Evolutionary conservation across 2,329 filamentous ascomycete species (phyloP).

Genomic region (Xylogone sp.): DNA sequence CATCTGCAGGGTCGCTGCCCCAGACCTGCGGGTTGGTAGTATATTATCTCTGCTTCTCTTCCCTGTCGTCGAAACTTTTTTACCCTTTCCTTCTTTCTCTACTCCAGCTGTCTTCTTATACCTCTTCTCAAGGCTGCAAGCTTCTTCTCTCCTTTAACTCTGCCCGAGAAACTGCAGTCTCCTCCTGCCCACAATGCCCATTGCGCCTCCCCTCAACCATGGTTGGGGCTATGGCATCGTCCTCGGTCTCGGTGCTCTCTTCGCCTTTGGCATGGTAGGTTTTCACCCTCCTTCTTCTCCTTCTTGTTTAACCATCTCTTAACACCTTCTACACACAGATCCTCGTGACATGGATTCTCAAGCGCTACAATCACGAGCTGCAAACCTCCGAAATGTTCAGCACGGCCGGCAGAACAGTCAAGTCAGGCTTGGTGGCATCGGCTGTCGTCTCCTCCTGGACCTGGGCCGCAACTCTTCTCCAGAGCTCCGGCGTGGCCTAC

Average conservation of each 20-base stretch:
- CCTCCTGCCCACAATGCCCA: constrained; percentile 21
- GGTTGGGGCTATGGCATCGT: constrained; percentile 63
- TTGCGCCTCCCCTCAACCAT: constrained; percentile 25
- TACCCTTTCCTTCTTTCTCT: not conserved
- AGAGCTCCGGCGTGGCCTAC: constrained; percentile 79
- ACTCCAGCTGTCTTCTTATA: not conserved
- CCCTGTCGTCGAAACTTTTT: not conserved
- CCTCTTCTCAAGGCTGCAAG: not conserved
- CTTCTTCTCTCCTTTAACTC: not conserved
- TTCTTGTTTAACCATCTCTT: not conserved
- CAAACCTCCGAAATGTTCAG: constrained; percentile 93
- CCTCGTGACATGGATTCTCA: constrained; percentile 30
- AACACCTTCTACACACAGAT: constrained; percentile 16
- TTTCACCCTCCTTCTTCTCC: not conserved
- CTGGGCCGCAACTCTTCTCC: constrained; percentile 81
- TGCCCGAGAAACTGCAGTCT: not conserved
- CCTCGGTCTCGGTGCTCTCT: constrained; percentile 55
- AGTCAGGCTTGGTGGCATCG: constrained; percentile 81
- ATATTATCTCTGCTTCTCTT: not conserved
- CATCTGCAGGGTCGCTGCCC: not conserved
- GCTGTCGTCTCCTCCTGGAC: constrained; percentile 94
- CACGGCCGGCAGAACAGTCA: constrained; percentile 83
- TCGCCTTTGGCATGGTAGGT: constrained; percentile 59
- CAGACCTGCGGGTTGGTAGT: not conserved
- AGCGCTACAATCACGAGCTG: constrained; percentile 66